These are phyloP conservation scores for Xylaria grammica DNA, from an alignment of 495 filamentous ascomycete genomes.

Conservation along the genomic window DNA sequence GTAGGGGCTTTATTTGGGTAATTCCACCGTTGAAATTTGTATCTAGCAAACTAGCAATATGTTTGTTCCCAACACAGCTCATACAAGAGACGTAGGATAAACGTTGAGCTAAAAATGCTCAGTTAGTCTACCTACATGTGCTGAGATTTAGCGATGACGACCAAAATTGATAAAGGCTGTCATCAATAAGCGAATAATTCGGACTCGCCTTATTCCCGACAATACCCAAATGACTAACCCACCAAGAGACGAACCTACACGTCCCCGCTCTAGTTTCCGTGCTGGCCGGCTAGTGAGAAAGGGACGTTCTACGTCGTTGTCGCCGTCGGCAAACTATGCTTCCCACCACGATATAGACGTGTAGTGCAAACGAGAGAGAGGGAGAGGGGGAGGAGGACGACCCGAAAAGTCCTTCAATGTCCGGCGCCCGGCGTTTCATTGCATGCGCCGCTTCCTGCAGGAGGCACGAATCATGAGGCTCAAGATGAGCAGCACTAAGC, in stretches of 20 bases:
- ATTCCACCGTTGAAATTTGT: not conserved
- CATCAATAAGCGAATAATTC: not conserved
- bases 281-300: not conserved
- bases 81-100: no score
- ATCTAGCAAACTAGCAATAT: not conserved
- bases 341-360: not conserved
- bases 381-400: no score
- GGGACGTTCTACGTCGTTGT: not conserved
- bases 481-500: slow-evolving; percentile 45
- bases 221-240: not conserved
- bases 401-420: not conserved
- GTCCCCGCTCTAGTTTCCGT: not conserved
- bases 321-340: not conserved
- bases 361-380: no score
- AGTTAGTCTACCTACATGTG: not conserved
- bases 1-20: not conserved
- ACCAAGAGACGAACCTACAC: not conserved
- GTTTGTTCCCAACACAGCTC: not conserved
- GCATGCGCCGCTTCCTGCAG: slow-evolving; percentile 1
- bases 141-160: not conserved
- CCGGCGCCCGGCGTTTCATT: not conserved
- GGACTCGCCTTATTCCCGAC: not conserved
- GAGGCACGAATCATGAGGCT: slow-evolving; percentile 19
- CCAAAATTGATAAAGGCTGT: not conserved
- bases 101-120: not conserved